Percentiles rank a stretch among this genome's conserved stretches.
phyloP scores from a whole-genome alignment of 768 basidiomycete species.

The Coprinopsis sp. region DNA sequence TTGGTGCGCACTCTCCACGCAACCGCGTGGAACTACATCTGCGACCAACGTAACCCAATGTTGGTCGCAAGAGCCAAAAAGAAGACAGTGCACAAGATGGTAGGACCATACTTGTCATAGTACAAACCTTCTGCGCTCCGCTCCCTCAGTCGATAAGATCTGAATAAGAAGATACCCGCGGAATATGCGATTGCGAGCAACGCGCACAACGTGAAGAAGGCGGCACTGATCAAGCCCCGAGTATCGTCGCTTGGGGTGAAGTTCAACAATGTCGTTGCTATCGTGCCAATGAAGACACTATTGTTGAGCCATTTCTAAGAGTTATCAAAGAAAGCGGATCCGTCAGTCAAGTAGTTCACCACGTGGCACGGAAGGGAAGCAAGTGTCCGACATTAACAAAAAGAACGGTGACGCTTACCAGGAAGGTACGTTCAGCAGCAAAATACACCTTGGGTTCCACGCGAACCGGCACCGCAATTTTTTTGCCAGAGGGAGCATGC shows the following conservation, averaged over 20 bases:
- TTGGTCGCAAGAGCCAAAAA: conserved; percentile 70
- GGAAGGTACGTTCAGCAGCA: conserved; percentile 90
- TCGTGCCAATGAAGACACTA: conserved; percentile 81
- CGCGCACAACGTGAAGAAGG: conserved; percentile 86
- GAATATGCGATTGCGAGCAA: conserved; percentile 86
- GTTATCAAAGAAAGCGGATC: conserved; percentile 6
- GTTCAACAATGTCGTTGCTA: conserved; percentile 87
- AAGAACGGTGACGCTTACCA: conserved; percentile 49
- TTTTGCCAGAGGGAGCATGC: conserved; percentile 81
- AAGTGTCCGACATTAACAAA: neutral
- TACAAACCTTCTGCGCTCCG: conserved; percentile 77
- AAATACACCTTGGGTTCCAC: conserved; percentile 99
- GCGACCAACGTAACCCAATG: conserved; percentile 60
- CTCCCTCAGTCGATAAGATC: conserved; percentile 62
- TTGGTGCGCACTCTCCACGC: neutral
- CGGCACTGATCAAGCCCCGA: conserved; percentile 80
- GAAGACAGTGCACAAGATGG: conserved; percentile 64
- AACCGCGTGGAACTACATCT: conserved; percentile 38
- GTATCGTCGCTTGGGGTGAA: conserved; percentile 72
- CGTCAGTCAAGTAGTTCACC: neutral
- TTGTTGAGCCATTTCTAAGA: conserved; percentile 84
- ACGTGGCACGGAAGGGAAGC: neutral
- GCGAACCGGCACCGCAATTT: conserved; percentile 89
- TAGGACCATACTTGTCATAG: conserved; percentile 87
- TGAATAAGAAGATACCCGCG: conserved; percentile 73